Evolutionary conservation across 2,329 filamentous ascomycete species (phyloP).

Genomic region (Penicillium sp.): DNA sequence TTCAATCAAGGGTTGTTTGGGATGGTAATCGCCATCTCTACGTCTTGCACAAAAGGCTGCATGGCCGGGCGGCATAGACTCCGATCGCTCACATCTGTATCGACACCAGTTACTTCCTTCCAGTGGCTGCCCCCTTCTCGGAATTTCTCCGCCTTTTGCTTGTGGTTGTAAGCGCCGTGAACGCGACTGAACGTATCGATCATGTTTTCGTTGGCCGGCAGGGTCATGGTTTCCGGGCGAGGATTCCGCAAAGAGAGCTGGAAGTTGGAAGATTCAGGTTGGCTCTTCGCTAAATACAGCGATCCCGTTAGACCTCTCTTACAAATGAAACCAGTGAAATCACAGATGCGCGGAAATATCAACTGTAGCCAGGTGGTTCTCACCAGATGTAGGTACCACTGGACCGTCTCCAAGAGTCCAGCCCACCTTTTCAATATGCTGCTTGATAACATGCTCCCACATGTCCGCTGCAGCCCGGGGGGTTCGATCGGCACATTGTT

Average conservation of each 20-base stretch:
- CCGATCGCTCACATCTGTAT: constrained; percentile 54
- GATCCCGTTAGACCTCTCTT: constrained; percentile 14
- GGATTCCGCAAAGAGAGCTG: neutral
- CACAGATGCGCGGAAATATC: constrained; percentile 10
- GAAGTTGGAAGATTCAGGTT: neutral
- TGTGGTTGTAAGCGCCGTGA: constrained; percentile 42
- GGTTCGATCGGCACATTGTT: constrained; percentile 20
- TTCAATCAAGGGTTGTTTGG: constrained; percentile 25
- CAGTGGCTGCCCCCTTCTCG: constrained; percentile 47
- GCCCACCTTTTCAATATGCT: constrained; percentile 55
- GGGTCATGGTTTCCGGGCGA: constrained; percentile 35
- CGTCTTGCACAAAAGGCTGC: constrained; percentile 50
- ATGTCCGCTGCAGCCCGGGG: constrained; percentile 39
- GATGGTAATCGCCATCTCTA: constrained; percentile 45
- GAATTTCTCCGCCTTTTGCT: constrained; percentile 48
- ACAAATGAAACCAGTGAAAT: neutral
- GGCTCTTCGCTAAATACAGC: constrained; percentile 5
- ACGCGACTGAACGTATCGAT: constrained; percentile 44
- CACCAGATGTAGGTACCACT: constrained; percentile 55
- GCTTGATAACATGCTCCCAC: constrained; percentile 51
- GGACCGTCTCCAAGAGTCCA: constrained; percentile 62
- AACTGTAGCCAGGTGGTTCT: constrained; percentile 38
- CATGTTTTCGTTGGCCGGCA: constrained; percentile 35
- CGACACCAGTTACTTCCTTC: constrained; percentile 53
- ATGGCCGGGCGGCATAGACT: constrained; percentile 54